Evolutionary conservation across 2,329 filamentous ascomycete genomes (phyloP).

Genomic region (Venturia pyrina): DNA sequence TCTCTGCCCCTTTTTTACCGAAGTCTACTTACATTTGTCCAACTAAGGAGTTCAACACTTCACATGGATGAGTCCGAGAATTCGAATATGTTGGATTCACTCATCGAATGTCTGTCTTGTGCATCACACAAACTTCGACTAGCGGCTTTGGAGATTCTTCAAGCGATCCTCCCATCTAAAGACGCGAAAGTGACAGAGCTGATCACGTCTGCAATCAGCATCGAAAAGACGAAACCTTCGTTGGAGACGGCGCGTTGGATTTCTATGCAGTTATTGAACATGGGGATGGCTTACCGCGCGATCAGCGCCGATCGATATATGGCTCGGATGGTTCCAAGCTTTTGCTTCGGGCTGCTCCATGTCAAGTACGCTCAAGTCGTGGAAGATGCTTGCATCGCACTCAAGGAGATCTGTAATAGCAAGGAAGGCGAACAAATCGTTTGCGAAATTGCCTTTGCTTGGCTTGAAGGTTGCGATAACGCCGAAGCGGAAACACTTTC

Average conservation of each 20-base stretch:
- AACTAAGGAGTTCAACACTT: neutral
- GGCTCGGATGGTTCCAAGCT: slow-evolving; percentile 62
- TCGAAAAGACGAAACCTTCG: slow-evolving; percentile 70
- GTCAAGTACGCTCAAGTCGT: slow-evolving; percentile 77
- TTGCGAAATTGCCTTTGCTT: slow-evolving; percentile 58
- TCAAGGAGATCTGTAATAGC: slow-evolving; percentile 64
- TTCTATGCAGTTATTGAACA: slow-evolving; percentile 75
- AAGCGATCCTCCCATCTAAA: slow-evolving; percentile 44
- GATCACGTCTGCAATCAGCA: slow-evolving; percentile 59
- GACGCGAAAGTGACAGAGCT: slow-evolving; percentile 41
- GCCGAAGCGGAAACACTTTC: neutral
- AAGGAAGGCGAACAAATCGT: slow-evolving; percentile 64
- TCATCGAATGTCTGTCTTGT: slow-evolving; percentile 65
- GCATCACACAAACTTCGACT: slow-evolving; percentile 66
- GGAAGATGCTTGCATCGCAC: slow-evolving; percentile 68
- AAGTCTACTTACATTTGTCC: slow-evolving; percentile 40
- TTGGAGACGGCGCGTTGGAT: slow-evolving; percentile 67
- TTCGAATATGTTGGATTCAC: slow-evolving; percentile 50
- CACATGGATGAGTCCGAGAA: slow-evolving; percentile 42
- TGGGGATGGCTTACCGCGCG: slow-evolving; percentile 55
- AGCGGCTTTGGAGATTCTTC: slow-evolving; percentile 62
- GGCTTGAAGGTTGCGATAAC: slow-evolving; percentile 28
- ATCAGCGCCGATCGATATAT: slow-evolving; percentile 53
- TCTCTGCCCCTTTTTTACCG: slow-evolving; percentile 53
- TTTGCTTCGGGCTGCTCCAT: slow-evolving; percentile 82